phyloP scores from a whole-genome alignment of 192 early-diverging fungal genomes.

The Backusella westeae region DNA sequence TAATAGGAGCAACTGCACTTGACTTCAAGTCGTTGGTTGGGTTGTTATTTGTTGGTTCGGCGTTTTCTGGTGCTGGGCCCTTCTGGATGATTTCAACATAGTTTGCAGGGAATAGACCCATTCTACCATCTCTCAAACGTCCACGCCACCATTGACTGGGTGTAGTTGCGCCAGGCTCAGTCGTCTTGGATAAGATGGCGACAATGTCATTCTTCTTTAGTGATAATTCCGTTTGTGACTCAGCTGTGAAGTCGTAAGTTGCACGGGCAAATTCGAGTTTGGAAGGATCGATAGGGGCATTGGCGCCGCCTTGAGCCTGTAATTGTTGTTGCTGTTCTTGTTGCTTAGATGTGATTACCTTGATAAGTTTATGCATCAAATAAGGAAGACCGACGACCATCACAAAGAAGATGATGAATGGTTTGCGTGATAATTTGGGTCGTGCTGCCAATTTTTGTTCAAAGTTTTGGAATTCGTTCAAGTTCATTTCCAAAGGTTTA shows the following conservation, averaged over 20 bases:
- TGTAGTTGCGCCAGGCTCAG: conserved; percentile 65
- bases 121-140: conserved; percentile 70
- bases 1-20: background rate
- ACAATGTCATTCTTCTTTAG: conserved; percentile 87
- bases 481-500: conserved; percentile 69
- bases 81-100: conserved; percentile 91
- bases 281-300: conserved; percentile 36
- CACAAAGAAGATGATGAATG: conserved; percentile 80
- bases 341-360: conserved; percentile 54
- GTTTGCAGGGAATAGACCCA: conserved; percentile 90
- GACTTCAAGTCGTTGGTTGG: background rate
- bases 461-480: conserved; percentile 74
- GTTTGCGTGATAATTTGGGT: conserved; percentile 58
- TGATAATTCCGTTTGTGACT: conserved; percentile 77
- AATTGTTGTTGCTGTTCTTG: conserved; percentile 37
- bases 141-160: conserved; percentile 93
- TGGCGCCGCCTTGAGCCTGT: conserved; percentile 3
- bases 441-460: conserved; percentile 42
- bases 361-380: conserved; percentile 86
- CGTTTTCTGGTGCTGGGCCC: conserved; percentile 11
- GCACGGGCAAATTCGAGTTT: conserved; percentile 88
- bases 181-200: conserved; percentile 78
- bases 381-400: conserved; percentile 90
- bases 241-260: conserved; percentile 78
- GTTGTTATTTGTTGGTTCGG: background rate